Conservation (phyloP, 2,329 filamentous ascomycete species). For the Madurella fahalii region DNA sequence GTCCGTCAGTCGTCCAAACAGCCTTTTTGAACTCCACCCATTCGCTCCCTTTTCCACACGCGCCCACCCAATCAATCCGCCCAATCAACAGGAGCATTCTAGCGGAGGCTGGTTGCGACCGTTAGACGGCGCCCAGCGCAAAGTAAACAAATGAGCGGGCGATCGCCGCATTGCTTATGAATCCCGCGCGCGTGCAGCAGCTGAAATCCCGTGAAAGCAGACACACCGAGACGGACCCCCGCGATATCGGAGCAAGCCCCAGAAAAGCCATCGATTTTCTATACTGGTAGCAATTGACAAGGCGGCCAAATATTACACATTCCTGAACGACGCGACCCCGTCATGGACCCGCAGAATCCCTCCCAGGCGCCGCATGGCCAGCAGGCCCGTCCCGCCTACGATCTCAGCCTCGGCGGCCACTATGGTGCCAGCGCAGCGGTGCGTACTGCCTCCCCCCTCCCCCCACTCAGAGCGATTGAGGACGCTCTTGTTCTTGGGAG, state of each 20-base stretch:
- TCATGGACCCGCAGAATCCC: conserved; percentile 54
- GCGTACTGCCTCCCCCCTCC: conserved; percentile 34
- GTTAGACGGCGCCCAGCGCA: conserved; percentile 9
- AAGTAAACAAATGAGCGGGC: conserved; percentile 28
- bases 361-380: conserved; percentile 48
- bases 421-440: conserved; percentile 71
- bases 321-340: conserved; percentile 17
- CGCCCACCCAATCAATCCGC: conserved; percentile 29
- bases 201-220: conserved; percentile 4
- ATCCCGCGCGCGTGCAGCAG: background rate
- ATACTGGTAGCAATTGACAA: background rate
- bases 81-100: conserved; percentile 27
- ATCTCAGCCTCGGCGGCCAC: conserved; percentile 69
- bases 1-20: conserved; percentile 26
- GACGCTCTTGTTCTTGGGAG: conserved; percentile 1
- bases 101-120: conserved; percentile 21
- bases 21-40: conserved; percentile 30
- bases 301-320: background rate
- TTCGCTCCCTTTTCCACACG: conserved; percentile 28
- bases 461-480: conserved; percentile 14
- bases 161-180: conserved; percentile 6
- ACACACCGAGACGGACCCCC: background rate
- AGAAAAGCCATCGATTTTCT: background rate
- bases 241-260: conserved; percentile 8
- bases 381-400: conserved; percentile 60